These are phyloP conservation scores for Hymenoscyphus repandus DNA, from an alignment of 2,329 filamentous ascomycete genomes.

Conservation along the genomic window DNA sequence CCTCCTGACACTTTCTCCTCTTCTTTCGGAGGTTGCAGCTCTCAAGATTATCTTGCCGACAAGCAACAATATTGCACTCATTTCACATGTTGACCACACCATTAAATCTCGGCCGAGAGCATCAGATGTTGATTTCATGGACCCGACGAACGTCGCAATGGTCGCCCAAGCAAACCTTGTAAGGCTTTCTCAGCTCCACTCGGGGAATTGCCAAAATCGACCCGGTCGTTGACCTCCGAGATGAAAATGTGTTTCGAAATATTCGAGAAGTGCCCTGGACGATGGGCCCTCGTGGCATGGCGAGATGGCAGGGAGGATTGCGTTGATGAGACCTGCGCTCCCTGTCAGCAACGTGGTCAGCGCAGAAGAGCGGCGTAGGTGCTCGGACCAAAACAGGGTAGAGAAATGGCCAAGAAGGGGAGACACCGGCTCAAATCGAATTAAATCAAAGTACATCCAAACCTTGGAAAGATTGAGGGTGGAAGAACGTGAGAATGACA, in stretches of 20 bases:
- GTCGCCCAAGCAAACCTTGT: not conserved
- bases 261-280: constrained; percentile 14
- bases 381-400: not conserved
- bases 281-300: constrained; percentile 7
- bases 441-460: not conserved
- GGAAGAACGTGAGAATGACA: constrained; percentile 1
- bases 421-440: not conserved
- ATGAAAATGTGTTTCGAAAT: constrained; percentile 8
- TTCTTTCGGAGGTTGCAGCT: not conserved
- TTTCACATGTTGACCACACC: too few species aligned
- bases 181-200: constrained; percentile 1
- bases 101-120: too few species aligned
- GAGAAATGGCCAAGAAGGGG: not conserved
- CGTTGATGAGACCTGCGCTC: constrained; percentile 4
- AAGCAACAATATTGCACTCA: too few species aligned
- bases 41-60: too few species aligned
- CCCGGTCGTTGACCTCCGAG: constrained; percentile 9
- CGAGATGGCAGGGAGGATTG: constrained; percentile 9
- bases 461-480: not conserved
- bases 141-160: too few species aligned
- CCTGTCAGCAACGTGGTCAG: constrained; percentile 9
- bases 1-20: not conserved
- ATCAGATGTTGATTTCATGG: too few species aligned
- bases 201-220: constrained; percentile 8
- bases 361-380: constrained; percentile 12